phyloP scores from a whole-genome alignment of 208 protist species.

The Leptomonas pyrrhocoris region DNA sequence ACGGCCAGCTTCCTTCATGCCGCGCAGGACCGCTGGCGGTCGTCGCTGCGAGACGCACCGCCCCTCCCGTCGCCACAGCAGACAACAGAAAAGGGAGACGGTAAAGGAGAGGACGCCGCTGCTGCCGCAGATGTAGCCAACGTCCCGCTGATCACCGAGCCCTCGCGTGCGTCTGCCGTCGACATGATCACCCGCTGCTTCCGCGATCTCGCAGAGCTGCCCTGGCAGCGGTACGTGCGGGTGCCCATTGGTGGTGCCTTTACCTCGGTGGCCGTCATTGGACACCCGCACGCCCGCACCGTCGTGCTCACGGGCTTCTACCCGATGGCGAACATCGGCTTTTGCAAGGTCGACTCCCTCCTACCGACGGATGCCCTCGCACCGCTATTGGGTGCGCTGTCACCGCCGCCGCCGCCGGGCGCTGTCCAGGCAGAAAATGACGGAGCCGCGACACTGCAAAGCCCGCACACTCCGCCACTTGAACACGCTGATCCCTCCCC shows the following conservation, averaged over 20 bases:
- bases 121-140: neutral
- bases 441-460: neutral
- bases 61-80: constrained; percentile 5
- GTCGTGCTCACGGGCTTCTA: constrained; percentile 53
- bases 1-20: neutral
- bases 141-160: neutral
- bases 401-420: neutral
- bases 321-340: constrained; percentile 49
- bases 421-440: neutral
- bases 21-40: constrained; percentile 6
- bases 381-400: constrained; percentile 18
- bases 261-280: constrained; percentile 44
- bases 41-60: neutral
- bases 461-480: neutral
- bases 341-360: constrained; percentile 45
- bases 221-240: constrained; percentile 50
- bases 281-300: constrained; percentile 30
- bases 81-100: neutral
- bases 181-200: constrained; percentile 29
- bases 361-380: constrained; percentile 32
- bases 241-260: constrained; percentile 55
- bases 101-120: neutral
- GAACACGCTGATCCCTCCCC: too few relatives aligned
- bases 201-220: constrained; percentile 30
- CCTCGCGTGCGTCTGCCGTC: neutral